Conservation (phyloP, 768 basidiomycete genomes). For the Fomitopsis serialis region DNA sequence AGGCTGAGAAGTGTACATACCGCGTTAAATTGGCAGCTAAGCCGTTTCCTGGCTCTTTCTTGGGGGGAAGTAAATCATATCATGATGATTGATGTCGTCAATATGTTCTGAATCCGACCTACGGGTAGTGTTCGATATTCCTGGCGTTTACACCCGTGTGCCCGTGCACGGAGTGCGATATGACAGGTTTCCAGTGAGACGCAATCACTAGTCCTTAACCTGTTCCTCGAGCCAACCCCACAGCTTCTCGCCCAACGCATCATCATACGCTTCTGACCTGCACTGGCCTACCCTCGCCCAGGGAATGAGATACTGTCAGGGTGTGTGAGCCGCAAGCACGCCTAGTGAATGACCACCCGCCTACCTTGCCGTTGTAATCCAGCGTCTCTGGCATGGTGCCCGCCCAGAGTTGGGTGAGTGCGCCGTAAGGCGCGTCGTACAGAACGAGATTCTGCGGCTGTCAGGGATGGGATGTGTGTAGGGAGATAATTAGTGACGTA, state of each 20-base stretch:
- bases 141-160: too few relatives aligned
- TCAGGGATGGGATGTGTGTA: conserved; percentile 1
- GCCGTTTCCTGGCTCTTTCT: too few relatives aligned
- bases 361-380: conserved; percentile 28
- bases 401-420: conserved; percentile 24
- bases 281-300: conserved; percentile 20
- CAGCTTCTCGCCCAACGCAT: conserved; percentile 12
- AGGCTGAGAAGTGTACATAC: too few relatives aligned
- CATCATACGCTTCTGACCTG: conserved; percentile 16
- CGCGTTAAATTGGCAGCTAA: too few relatives aligned
- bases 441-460: conserved; percentile 11
- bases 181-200: too few relatives aligned
- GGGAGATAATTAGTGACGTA: conserved; percentile 28
- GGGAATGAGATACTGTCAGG: conserved; percentile 16
- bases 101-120: too few relatives aligned
- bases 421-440: conserved; percentile 24
- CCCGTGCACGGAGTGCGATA: too few relatives aligned
- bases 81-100: too few relatives aligned
- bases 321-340: not conserved
- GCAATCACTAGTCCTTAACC: not conserved
- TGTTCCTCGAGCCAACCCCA: conserved; percentile 22
- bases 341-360: conserved; percentile 18
- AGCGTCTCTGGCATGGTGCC: conserved; percentile 32
- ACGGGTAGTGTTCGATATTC: too few relatives aligned
- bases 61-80: too few relatives aligned